phyloP scores from a whole-genome alignment of 1,284 basidiomycete genomes.

The Puccinia horiana region DNA sequence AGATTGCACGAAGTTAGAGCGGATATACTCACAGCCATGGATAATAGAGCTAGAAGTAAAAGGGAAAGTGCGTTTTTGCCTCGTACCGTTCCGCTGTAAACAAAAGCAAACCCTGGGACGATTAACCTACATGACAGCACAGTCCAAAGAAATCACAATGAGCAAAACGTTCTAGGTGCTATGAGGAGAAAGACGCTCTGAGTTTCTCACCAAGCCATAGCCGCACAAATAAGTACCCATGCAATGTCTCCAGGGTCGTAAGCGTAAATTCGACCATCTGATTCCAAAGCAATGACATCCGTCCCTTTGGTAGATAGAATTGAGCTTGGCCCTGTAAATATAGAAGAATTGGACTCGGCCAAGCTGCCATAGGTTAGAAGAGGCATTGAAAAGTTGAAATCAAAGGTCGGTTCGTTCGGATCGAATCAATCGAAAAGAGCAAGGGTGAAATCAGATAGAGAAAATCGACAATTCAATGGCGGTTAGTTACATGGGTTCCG shows the following conservation, averaged over 20 bases:
- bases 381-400: slow-evolving; percentile 6
- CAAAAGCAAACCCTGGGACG: slow-evolving; percentile 63
- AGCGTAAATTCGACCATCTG: slow-evolving; percentile 50
- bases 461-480: background rate
- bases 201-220: slow-evolving; percentile 67
- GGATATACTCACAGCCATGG: slow-evolving; percentile 54
- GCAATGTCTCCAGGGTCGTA: slow-evolving; percentile 56
- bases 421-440: background rate
- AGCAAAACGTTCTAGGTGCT: background rate
- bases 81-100: slow-evolving; percentile 82
- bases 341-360: slow-evolving; percentile 23
- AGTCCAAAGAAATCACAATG: background rate
- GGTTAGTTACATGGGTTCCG: background rate
- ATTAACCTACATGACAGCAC: slow-evolving; percentile 26
- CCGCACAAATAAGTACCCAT: slow-evolving; percentile 70
- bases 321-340: background rate
- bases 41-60: slow-evolving; percentile 61
- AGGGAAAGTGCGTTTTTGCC: slow-evolving; percentile 66
- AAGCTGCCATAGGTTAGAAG: slow-evolving; percentile 28
- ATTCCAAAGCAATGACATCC: slow-evolving; percentile 36
- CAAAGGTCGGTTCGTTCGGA: background rate
- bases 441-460: background rate
- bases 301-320: slow-evolving; percentile 52
- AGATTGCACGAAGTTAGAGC: background rate
- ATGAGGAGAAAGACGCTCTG: background rate